Evolutionary conservation across 306 rosid genomes (phyloP).

Genomic region (Parietaria judaica): DNA sequence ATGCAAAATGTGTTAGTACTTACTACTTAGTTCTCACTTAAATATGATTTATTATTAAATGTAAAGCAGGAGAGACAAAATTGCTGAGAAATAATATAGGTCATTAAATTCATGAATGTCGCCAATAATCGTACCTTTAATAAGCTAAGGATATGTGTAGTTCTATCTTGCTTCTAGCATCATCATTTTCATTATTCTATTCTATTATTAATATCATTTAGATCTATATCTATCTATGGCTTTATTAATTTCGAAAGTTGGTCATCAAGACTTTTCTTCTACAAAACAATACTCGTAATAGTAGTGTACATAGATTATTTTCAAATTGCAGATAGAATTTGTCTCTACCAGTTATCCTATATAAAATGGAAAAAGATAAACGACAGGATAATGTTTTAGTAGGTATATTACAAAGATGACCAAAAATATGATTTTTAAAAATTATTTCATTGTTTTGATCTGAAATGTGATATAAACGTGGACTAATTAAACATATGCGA

Average conservation of each 20-base stretch:
- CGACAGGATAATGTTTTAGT: conserved; percentile 28
- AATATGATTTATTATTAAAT: no score
- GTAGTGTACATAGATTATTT: neutral
- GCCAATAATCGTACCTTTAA: neutral
- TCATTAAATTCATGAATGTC: conserved; percentile 6
- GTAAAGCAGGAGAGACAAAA: no score
- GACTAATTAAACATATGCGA: no score
- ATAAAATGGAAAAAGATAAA: conserved; percentile 17
- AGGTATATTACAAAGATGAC: conserved; percentile 16
- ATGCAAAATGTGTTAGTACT: no score
- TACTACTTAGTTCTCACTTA: no score
- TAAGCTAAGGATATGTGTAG: conserved; percentile 21
- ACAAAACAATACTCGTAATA: neutral
- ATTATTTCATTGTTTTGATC: neutral
- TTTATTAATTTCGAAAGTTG: conserved; percentile 14
- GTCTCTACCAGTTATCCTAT: conserved; percentile 15
- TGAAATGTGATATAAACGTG: neutral
- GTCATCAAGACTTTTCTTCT: neutral
- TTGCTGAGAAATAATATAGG: conserved; percentile 23
- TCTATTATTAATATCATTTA: neutral
- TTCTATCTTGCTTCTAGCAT: conserved; percentile 24
- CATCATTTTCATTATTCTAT: conserved; percentile 9
- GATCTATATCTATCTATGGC: conserved; percentile 15
- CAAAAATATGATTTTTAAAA: conserved; percentile 4
- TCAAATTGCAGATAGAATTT: conserved; percentile 12